phyloP scores from a whole-genome alignment of 2,329 filamentous ascomycete genomes.

The Huntiella bhutanensis region DNA sequence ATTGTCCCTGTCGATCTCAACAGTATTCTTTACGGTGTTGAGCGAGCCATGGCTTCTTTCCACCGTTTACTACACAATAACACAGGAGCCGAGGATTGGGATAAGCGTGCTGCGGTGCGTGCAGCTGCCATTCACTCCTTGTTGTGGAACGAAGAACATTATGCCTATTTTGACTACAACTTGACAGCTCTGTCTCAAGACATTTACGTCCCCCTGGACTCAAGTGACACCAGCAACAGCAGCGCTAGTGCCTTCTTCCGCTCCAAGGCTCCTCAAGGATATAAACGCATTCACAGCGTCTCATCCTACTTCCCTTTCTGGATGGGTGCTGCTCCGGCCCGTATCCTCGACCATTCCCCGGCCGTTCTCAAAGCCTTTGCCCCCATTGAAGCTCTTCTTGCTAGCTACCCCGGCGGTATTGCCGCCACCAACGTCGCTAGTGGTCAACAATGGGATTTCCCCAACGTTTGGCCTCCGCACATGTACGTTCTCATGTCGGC shows the following conservation, averaged over 20 bases:
- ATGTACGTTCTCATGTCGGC: conserved; percentile 45
- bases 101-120: conserved; percentile 28
- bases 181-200: conserved; percentile 37
- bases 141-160: conserved; percentile 45
- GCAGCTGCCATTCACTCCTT: conserved; percentile 43
- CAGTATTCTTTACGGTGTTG: conserved; percentile 48
- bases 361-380: conserved; percentile 35
- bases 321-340: conserved; percentile 40
- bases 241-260: conserved; percentile 16
- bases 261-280: conserved; percentile 28
- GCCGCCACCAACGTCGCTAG: conserved; percentile 42
- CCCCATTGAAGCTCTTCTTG: conserved; percentile 34
- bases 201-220: conserved; percentile 23
- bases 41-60: conserved; percentile 38
- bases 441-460: conserved; percentile 51
- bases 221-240: not conserved
- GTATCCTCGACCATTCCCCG: conserved; percentile 38
- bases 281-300: conserved; percentile 37
- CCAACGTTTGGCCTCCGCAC: conserved; percentile 50
- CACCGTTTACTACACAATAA: conserved; percentile 31
- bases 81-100: conserved; percentile 30
- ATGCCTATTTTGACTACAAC: conserved; percentile 53
- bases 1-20: conserved; percentile 48
- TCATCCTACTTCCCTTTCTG: conserved; percentile 52
- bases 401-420: conserved; percentile 34